Percentiles rank a stretch among this genome's conserved stretches.
These are phyloP conservation scores for Aciculosporium take DNA, from an alignment of 2,329 filamentous ascomycete genomes.

Conservation along the genomic window DNA sequence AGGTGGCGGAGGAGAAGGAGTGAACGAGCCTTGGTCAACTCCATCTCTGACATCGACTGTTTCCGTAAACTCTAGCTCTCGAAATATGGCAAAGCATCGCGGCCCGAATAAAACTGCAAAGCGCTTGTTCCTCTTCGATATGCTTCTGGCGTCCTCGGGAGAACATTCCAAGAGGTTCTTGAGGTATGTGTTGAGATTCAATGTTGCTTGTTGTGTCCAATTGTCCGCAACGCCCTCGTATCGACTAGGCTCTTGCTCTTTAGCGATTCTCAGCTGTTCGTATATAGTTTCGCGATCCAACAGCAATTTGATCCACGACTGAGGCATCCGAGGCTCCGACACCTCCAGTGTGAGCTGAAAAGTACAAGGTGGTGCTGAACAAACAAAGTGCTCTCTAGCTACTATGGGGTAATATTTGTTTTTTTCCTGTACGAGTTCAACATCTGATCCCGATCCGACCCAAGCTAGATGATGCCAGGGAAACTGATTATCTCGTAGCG, in stretches of 20 bases:
- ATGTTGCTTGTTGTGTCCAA: constrained; percentile 26
- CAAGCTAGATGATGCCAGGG: constrained; percentile 26
- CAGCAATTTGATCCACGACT: constrained; percentile 28
- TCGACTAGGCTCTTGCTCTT: constrained; percentile 31
- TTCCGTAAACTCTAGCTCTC: constrained; percentile 34
- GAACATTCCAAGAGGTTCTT: constrained; percentile 31
- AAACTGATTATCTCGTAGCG: constrained; percentile 19
- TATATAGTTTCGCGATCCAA: constrained; percentile 30
- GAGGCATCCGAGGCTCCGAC: constrained; percentile 31
- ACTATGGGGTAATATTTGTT: constrained; percentile 26
- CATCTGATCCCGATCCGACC: constrained; percentile 17
- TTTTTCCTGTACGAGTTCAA: constrained; percentile 11
- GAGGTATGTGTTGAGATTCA: constrained; percentile 36
- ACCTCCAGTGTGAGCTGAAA: constrained; percentile 33
- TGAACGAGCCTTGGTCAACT: constrained; percentile 25
- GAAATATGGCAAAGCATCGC: constrained; percentile 34
- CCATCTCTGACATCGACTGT: constrained; percentile 22
- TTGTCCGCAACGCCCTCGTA: constrained; percentile 29
- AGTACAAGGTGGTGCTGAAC: constrained; percentile 27
- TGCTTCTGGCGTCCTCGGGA: constrained; percentile 25
- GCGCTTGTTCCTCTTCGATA: constrained; percentile 42
- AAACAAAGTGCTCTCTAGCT: constrained; percentile 24
- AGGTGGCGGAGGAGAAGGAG: constrained; percentile 20
- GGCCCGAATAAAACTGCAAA: constrained; percentile 39
- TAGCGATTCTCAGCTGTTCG: constrained; percentile 24